phyloP scores from a whole-genome alignment of 2,329 filamentous ascomycete genomes.

The Plenodomus tracheiphilus region DNA sequence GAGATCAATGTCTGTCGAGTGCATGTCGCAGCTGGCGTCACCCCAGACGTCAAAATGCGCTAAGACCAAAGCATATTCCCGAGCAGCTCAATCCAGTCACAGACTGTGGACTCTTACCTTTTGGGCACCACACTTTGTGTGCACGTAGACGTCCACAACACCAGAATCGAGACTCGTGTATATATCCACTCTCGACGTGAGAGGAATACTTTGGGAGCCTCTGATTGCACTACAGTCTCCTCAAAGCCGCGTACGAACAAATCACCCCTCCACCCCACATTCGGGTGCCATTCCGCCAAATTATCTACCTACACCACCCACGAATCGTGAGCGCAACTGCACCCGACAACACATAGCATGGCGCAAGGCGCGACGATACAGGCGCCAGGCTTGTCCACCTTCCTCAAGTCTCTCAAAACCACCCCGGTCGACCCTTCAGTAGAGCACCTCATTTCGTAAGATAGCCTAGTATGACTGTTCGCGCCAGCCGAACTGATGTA shows the following conservation, averaged over 20 bases:
- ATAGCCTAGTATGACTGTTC: slow-evolving; percentile 34
- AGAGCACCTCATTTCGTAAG: slow-evolving; percentile 78
- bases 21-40: neutral
- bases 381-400: slow-evolving; percentile 76
- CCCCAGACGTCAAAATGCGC: neutral
- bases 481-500: slow-evolving; percentile 1
- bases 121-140: neutral
- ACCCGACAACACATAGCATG: slow-evolving; percentile 13
- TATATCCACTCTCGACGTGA: too few species aligned
- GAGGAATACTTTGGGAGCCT: too few species aligned
- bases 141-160: neutral
- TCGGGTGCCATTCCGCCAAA: neutral
- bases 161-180: too few species aligned
- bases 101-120: neutral
- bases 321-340: neutral
- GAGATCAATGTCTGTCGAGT: neutral
- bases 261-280: slow-evolving; percentile 28
- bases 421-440: slow-evolving; percentile 79
- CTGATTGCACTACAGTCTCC: too few species aligned
- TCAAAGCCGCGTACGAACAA: neutral
- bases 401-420: slow-evolving; percentile 72
- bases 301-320: slow-evolving; percentile 2
- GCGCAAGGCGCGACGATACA: slow-evolving; percentile 39
- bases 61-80: neutral
- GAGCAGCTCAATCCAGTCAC: neutral